Conservation (phyloP, 495 filamentous ascomycete genomes). For the Pyrenula massariospora region DNA sequence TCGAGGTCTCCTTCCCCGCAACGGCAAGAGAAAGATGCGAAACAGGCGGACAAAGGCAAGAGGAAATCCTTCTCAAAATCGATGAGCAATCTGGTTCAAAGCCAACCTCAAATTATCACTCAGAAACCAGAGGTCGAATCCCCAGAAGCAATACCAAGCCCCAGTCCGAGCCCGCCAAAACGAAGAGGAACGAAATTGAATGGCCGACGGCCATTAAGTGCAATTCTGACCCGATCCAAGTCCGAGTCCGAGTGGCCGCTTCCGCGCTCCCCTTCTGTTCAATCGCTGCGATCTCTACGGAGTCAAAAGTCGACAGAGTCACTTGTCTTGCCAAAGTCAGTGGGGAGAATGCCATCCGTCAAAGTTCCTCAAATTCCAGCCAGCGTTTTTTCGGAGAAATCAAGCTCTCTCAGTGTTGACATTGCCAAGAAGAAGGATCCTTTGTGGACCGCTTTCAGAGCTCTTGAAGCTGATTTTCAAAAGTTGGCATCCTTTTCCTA, state of each 20-base stretch:
- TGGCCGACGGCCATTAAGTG: slow-evolving; percentile 37
- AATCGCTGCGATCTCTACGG: slow-evolving; percentile 36
- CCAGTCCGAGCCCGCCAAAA: slow-evolving; percentile 10
- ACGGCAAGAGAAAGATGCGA: slow-evolving; percentile 17
- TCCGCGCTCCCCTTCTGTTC: slow-evolving; percentile 35
- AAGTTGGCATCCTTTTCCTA: slow-evolving; percentile 38
- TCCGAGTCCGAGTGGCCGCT: slow-evolving; percentile 7
- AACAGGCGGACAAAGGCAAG: slow-evolving; percentile 6
- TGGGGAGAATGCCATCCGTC: slow-evolving; percentile 41
- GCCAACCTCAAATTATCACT: slow-evolving; percentile 7
- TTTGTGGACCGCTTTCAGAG: slow-evolving; percentile 76
- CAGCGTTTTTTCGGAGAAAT: slow-evolving; percentile 15
- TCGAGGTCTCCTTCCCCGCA: slow-evolving; percentile 52
- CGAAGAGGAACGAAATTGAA: slow-evolving; percentile 15
- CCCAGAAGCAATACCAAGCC: slow-evolving; percentile 14
- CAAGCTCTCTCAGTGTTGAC: slow-evolving; percentile 30
- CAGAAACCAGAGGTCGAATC: slow-evolving; percentile 17
- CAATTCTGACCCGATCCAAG: slow-evolving; percentile 21
- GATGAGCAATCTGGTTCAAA: slow-evolving; percentile 11
- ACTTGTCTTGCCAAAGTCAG: slow-evolving; percentile 3
- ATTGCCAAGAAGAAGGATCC: slow-evolving; percentile 59
- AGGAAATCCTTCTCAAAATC: slow-evolving; percentile 1
- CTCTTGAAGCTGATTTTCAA: slow-evolving; percentile 70
- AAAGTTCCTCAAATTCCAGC: slow-evolving; percentile 40
- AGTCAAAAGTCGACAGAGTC: slow-evolving; percentile 23